Base-by-base conservation (phyloP, 164 flowering plant species). In the Pachysandra terminalis region DNA sequence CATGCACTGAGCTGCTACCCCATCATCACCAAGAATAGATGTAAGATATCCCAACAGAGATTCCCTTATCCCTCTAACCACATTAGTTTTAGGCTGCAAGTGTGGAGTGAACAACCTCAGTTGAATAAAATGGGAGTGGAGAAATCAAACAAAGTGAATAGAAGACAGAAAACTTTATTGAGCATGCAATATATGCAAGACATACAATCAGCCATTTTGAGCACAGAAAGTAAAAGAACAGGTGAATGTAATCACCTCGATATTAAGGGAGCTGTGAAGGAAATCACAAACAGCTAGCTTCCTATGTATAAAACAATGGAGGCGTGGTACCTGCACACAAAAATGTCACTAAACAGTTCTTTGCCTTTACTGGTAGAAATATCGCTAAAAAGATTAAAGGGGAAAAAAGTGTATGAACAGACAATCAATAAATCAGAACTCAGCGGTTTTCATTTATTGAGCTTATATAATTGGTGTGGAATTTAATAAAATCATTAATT, bases 21-120 rank as follows among this genome's bases (percentile, higher is more conserved):
- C 81, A 80, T 95, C 99, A 77, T 87, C 84, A 13, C 98, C 99
- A 70, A 92, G 90, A 75, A 88, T 72, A 60, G 83, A 32, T 5
- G 93, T 83, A 40, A 92, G 94, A 84, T 92, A 80, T 62, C 80
- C 71, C 63, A 95, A 67, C 45, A 95, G 77, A 40, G 83, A 66
- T 66, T 84, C 93, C 71, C 99, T 83, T 59, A 83, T 78, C 37
- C 75, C 86, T 77, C 77, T 87, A 13, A 87, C 70, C 52, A 79
- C 27, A 65, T 67, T 58, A 8, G 89, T 79, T n/a, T 72, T 81
- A 54, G 82, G 81, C 98, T 94, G 87, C 21, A 65, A 61, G 61
- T 65, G n/a, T 9, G 49, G 55, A 62, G 24, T 5, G 19, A 35
- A 66, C 17, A 23, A 19, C 32, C 51, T 48, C 41, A 35, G 48